Conservation (phyloP, 2,329 filamentous ascomycete genomes). For the Coniochaeta sp. region DNA sequence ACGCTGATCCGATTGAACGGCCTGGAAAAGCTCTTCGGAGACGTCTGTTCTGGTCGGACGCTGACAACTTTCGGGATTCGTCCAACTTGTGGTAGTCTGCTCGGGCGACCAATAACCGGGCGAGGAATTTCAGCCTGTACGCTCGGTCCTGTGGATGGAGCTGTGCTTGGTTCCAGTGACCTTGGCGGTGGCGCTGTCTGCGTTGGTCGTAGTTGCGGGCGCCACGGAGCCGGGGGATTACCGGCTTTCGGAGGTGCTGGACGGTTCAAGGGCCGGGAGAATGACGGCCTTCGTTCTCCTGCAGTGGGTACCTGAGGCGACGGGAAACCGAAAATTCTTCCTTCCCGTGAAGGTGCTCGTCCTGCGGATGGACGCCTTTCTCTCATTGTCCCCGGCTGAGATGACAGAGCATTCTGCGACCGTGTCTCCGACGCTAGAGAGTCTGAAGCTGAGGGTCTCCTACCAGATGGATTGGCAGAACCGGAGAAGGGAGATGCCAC, state of each 20-base stretch:
- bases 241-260: background rate
- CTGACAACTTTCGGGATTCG: constrained; percentile 79
- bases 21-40: constrained; percentile 76
- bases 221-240: too few species aligned
- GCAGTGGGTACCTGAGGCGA: background rate
- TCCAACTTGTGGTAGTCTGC: constrained; percentile 71
- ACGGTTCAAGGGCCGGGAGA: background rate
- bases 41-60: constrained; percentile 56
- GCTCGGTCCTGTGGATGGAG: background rate
- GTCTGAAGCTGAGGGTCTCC: background rate
- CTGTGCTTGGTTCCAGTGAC: background rate
- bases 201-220: background rate
- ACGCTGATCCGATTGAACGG: constrained; percentile 60
- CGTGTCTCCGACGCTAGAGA: background rate
- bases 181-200: background rate
- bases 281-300: constrained; percentile 8
- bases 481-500: constrained; percentile 11
- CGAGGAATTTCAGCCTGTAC: constrained; percentile 2
- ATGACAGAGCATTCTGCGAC: background rate
- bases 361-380: background rate
- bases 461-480: background rate
- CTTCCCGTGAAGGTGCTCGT: background rate
- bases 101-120: constrained; percentile 33
- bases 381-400: background rate
- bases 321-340: background rate